Evolutionary conservation across 345 rosid species (phyloP).

Genomic region (Citrus mangshanensis): DNA sequence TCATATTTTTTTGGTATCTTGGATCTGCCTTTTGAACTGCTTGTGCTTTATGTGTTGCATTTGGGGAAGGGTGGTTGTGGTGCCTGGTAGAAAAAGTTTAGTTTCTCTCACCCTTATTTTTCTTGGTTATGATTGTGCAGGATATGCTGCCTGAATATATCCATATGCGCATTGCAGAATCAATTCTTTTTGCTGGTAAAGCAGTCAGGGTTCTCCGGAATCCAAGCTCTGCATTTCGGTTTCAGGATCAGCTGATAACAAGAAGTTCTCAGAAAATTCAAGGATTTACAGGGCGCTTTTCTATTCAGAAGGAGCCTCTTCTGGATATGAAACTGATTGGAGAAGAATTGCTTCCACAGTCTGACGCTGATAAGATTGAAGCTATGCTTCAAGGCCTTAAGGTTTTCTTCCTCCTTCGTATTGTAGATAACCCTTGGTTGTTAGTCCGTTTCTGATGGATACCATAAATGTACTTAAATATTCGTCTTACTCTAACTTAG

Average conservation of each 20-base stretch:
- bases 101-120: neutral
- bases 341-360: conserved; percentile 85
- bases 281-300: conserved; percentile 50
- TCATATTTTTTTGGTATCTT: conserved; percentile 76
- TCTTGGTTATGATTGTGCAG: conserved; percentile 43
- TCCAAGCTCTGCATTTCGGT: conserved; percentile 71
- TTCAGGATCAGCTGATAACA: conserved; percentile 59
- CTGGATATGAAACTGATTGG: conserved; percentile 46
- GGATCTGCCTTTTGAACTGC: neutral
- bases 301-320: conserved; percentile 52
- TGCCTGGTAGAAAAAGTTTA: neutral
- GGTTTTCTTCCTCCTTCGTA: conserved; percentile 38
- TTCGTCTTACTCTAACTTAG: neutral
- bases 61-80: neutral
- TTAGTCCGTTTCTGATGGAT: conserved; percentile 5
- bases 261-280: conserved; percentile 53
- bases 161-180: conserved; percentile 88
- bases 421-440: neutral
- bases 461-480: neutral
- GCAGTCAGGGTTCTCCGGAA: conserved; percentile 94
- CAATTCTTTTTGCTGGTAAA: conserved; percentile 95
- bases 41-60: neutral
- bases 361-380: conserved; percentile 96
- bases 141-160: conserved; percentile 94
- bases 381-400: conserved; percentile 78